Conservation (phyloP, 2,329 filamentous ascomycete species). For the Diplodia seriata region DNA sequence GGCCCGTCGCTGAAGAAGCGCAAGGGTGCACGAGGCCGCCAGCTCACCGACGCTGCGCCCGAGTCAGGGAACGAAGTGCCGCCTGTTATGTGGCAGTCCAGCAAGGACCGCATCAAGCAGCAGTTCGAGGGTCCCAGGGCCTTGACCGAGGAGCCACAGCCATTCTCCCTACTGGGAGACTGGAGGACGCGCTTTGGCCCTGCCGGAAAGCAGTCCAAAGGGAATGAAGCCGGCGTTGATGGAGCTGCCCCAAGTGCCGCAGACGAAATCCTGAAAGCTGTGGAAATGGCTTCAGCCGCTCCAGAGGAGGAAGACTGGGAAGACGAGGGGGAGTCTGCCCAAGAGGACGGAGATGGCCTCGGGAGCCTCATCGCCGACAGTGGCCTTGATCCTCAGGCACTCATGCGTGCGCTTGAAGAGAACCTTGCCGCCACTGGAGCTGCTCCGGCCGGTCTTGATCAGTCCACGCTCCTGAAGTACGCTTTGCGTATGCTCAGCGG, state of each 20-base stretch:
- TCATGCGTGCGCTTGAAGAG: conserved; percentile 40
- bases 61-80: conserved; percentile 23
- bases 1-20: conserved; percentile 35
- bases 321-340: conserved; percentile 29
- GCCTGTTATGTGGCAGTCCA: conserved; percentile 46
- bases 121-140: conserved; percentile 34
- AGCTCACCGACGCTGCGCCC: neutral
- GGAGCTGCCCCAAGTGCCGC: neutral
- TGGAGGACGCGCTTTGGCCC: conserved; percentile 52
- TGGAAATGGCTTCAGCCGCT: neutral
- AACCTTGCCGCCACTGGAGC: conserved; percentile 46
- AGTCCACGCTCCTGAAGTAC: conserved; percentile 51
- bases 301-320: conserved; percentile 20
- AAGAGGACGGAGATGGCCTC: conserved; percentile 23
- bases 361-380: conserved; percentile 33
- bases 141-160: conserved; percentile 40
- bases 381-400: conserved; percentile 35
- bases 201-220: conserved; percentile 33
- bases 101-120: conserved; percentile 37
- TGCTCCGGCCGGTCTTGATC: conserved; percentile 48
- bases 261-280: neutral
- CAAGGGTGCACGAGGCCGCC: conserved; percentile 25
- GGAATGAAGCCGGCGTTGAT: conserved; percentile 25
- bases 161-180: conserved; percentile 53
- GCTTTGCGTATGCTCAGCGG: conserved; percentile 54